Conservation (phyloP, 306 rosid species). For the Vicia faba region DNA sequence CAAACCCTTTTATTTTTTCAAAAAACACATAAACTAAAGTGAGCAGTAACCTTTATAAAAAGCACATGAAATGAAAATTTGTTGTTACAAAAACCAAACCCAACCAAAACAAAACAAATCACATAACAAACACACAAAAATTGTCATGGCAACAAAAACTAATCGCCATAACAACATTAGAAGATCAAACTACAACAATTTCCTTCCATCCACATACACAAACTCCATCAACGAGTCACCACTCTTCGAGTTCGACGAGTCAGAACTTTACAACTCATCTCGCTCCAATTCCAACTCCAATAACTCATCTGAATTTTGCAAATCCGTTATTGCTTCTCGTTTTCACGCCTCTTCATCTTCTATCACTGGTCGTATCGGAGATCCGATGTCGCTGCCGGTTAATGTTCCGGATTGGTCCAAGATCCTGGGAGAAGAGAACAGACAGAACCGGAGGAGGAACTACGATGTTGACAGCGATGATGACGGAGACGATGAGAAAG, state of each 20-base stretch:
- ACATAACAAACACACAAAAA: too few species aligned
- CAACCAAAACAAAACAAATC: not conserved
- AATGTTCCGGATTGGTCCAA: conserved; percentile 91
- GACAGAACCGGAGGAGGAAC: conserved; percentile 45
- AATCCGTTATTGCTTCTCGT: conserved; percentile 39
- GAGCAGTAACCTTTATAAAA: conserved; percentile 52
- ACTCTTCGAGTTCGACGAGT: conserved; percentile 72
- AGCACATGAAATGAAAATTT: conserved; percentile 31
- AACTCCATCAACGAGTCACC: conserved; percentile 52
- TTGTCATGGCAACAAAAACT: conserved; percentile 56
- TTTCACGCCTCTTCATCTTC: conserved; percentile 37
- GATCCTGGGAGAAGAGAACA: conserved; percentile 71
- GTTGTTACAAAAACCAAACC: conserved; percentile 12
- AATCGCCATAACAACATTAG: conserved; percentile 50
- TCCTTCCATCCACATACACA: conserved; percentile 48
- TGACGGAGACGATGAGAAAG: conserved; percentile 36
- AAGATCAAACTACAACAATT: conserved; percentile 50
- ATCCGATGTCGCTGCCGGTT: conserved; percentile 66
- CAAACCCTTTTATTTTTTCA: not conserved
- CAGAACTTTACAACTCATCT: conserved; percentile 65
- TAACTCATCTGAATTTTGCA: conserved; percentile 66
- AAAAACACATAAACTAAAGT: not conserved
- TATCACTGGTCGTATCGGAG: conserved; percentile 37
- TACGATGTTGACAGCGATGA: conserved; percentile 32
- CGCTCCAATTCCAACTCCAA: conserved; percentile 45